Base-by-base conservation (phyloP, 2,329 filamentous ascomycete genomes). In the Fusarium sarcochroum region DNA sequence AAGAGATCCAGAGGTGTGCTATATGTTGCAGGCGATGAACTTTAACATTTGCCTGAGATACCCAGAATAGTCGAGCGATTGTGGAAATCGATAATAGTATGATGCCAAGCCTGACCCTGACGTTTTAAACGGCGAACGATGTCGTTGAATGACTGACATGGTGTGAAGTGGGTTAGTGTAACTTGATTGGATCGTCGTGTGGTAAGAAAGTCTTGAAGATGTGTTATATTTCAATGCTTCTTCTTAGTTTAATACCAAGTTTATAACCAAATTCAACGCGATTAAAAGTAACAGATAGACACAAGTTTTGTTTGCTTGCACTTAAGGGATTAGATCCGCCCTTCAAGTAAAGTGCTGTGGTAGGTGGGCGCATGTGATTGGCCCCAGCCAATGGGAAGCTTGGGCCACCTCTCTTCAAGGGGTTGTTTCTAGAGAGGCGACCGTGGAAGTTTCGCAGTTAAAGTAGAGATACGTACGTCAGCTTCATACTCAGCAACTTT, bases 371-470 rank as follows among this genome's bases (percentile, higher is more conserved):
- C 54, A 46, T 69, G 58, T 72, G 68, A 75, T 75, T 74, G 72
- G 72, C 17, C 42, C 20, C 35, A 47, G 18, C 35, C 40, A 44
- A 46, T 44, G 7, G 20, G 66, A 68, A 75, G 73, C 73, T 74
- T 69, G 73, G 73, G 51, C 73, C 73, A 69, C 59, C 17, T 57
- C 35, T 56, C 44, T 42, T 56, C 68, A 63, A 71, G 71, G 70
- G 73, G 71, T 59, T 51, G 46, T 51, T 60, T 68, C 51, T 66
- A 66, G 62, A 73, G 65, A 75, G 73, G 73, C 73, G 72, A 75
- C 71, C 73, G 73, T 75, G 73, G 73, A 75, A 73, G 66, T 75
- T 75, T 75, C 70, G 63, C 70, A 66, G 60, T 58, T 46, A 47
- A 50, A 32, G 35, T 35, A 49, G 20, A 62, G 63, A 66, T 73